Conservation (phyloP, 306 rosid genomes). For the Castanea mollissima region DNA sequence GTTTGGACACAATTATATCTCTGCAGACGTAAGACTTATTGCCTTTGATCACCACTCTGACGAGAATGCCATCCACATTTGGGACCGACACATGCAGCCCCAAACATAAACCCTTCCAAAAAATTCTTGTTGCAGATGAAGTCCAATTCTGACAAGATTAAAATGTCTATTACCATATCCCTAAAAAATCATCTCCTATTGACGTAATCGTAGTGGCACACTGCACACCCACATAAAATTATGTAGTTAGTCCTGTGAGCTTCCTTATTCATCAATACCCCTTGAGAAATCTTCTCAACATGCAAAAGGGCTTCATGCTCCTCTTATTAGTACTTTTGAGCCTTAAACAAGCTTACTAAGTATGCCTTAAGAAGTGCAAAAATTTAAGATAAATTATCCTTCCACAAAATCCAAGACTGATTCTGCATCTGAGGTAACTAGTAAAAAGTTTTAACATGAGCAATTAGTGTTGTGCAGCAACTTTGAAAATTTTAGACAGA, state of each 20-base stretch:
- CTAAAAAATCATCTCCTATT: background rate
- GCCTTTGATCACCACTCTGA: no score
- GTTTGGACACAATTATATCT: no score
- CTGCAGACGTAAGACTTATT: no score
- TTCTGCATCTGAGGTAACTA: background rate
- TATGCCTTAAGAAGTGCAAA: background rate
- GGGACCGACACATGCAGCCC: background rate
- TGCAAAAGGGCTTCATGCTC: no score
- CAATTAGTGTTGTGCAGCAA: no score
- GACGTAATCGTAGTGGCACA: background rate
- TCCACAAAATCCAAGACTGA: background rate
- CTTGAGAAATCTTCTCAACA: no score
- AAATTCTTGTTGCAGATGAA: background rate
- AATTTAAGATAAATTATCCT: background rate
- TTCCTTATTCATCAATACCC: no score
- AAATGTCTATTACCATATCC: background rate
- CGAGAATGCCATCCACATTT: no score
- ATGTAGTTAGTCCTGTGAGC: background rate
- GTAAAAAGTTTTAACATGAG: background rate
- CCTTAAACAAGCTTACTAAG: no score
- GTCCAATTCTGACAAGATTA: background rate
- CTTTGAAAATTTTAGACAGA: no score
- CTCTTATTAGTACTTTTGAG: no score
- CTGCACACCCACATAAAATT: background rate
- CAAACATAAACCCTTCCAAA: background rate